A percentile compares a stretch with the other conserved stretches of the same genome.
phyloP scores from a whole-genome alignment of 176 grass and related monocot species.

The Zoysia pacifica region DNA sequence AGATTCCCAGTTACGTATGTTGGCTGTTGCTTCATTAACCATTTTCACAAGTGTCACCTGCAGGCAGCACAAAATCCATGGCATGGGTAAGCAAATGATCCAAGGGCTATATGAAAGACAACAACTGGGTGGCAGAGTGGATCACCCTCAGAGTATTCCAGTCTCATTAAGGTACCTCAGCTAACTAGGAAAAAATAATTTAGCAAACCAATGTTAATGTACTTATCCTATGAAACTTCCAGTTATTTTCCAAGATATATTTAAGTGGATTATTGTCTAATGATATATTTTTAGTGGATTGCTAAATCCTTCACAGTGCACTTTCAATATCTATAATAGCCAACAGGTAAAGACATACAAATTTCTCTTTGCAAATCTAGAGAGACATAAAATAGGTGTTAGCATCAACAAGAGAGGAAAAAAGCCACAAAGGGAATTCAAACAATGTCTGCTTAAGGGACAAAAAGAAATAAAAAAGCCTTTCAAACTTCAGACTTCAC shows the following conservation, averaged over 20 bases:
- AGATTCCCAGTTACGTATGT: constrained; percentile 72
- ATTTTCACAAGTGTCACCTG: constrained; percentile 93
- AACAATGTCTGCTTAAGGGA: not conserved
- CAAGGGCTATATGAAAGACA: not conserved
- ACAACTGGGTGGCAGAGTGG: not conserved
- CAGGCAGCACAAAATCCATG: not conserved
- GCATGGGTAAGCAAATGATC: not conserved
- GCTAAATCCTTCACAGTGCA: not conserved
- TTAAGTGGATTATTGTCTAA: not conserved
- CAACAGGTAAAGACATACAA: not conserved
- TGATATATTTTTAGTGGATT: not conserved
- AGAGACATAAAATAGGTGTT: not conserved
- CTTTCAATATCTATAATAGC: not conserved
- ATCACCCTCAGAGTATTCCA: not conserved
- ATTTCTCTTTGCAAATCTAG: not conserved
- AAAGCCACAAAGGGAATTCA: not conserved
- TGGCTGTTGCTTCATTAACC: constrained; percentile 87
- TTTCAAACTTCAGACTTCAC: not conserved
- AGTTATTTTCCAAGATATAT: not conserved
- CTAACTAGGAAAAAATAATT: not conserved
- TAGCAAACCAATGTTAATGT: not conserved
- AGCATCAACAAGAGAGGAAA: not conserved
- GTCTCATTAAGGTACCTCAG: not conserved
- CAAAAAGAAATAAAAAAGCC: not conserved
- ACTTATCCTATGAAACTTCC: not conserved